Evolutionary conservation across 108 stramenopile species (phyloP), one percentile per base, ranked within the genome.

Genomic region (Nannochloropsis salina): DNA sequence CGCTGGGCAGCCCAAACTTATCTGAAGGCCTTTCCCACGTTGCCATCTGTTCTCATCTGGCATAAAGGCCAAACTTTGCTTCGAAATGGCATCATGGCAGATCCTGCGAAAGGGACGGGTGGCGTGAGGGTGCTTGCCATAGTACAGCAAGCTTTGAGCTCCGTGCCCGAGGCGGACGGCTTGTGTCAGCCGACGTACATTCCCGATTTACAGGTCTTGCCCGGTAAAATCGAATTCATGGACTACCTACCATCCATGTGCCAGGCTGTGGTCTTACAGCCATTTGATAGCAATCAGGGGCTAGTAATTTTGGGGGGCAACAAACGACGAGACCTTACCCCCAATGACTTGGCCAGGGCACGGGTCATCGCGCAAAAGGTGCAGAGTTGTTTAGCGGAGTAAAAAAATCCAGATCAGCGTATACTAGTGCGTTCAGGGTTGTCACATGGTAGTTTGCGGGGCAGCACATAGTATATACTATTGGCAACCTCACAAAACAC

Each of bases 181-280:
- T 74, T 74, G 61, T n/a, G 61, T n/a, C 61, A 74, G 61, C 61
- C 61, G 15, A 74, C 61, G 20, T 74, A 74, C 61, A 74, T 74
- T n/a, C 61, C 61, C 61, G 61, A 74, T 74, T 74, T 74, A n/a
- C 61, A 74, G 61, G 61, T 74, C 61, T 74, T 74, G 61, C 61
- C 61, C 1, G 61, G 61, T 74, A 74, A 74, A n/a, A 8, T 74
- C 0, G 61, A 74, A 6, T 74, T 74, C n/a, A 74, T 74, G 61
- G n/a, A 8, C 20, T 74, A 74, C n/a, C n/a, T 74, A n/a, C 61
- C 61, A 6, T 15, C 61, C 61, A n/a, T 74, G 6, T 74, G 61
- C n/a, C 61, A 74, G 61, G 61, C 61, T 15, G 61, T 74, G n/a
- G 61, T 74, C 1, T 74, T 74, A n/a, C 61, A 74, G 61, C 61